Conservation (phyloP, 495 filamentous ascomycete genomes). For the Neurospora sp. region DNA sequence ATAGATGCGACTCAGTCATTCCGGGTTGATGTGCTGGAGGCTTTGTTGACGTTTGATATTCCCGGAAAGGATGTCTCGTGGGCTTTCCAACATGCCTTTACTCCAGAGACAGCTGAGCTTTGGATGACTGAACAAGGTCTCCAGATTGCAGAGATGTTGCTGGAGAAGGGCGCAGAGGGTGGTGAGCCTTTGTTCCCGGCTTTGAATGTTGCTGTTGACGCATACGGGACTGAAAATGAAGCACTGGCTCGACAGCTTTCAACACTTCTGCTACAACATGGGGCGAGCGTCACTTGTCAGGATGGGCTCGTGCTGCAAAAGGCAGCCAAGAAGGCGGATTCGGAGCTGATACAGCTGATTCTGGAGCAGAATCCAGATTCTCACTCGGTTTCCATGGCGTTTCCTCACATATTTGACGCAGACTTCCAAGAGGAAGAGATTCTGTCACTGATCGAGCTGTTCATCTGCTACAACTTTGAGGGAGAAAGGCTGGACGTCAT, state of each 20-base stretch:
- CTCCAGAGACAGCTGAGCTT: constrained; percentile 13
- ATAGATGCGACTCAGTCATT: constrained; percentile 29
- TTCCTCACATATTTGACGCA: constrained; percentile 32
- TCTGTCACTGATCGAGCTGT: constrained; percentile 28
- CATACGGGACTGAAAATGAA: constrained; percentile 20
- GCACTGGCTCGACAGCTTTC: constrained; percentile 26
- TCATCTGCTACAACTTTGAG: constrained; percentile 31
- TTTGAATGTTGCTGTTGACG: constrained; percentile 25
- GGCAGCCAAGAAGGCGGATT: constrained; percentile 29
- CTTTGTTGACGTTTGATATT: constrained; percentile 26
- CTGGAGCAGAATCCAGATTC: constrained; percentile 28
- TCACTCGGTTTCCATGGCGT: constrained; percentile 29
- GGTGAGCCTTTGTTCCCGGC: constrained; percentile 24
- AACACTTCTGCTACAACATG: constrained; percentile 23
- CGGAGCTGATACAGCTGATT: constrained; percentile 28
- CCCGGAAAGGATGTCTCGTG: constrained; percentile 27
- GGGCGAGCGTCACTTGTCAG: constrained; percentile 31
- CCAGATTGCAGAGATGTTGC: constrained; percentile 26
- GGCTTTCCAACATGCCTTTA: constrained; percentile 30
- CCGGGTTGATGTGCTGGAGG: constrained; percentile 22
- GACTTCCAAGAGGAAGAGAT: constrained; percentile 26
- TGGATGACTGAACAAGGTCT: constrained; percentile 33
- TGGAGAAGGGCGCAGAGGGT: constrained; percentile 29
- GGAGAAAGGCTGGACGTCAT: constrained; percentile 33
- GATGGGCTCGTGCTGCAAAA: constrained; percentile 31